A percentile compares a stretch with the other conserved stretches of the same genome.
Evolutionary conservation across 2,329 filamentous ascomycete genomes (phyloP).

Genomic region (Paraphoma sp.): DNA sequence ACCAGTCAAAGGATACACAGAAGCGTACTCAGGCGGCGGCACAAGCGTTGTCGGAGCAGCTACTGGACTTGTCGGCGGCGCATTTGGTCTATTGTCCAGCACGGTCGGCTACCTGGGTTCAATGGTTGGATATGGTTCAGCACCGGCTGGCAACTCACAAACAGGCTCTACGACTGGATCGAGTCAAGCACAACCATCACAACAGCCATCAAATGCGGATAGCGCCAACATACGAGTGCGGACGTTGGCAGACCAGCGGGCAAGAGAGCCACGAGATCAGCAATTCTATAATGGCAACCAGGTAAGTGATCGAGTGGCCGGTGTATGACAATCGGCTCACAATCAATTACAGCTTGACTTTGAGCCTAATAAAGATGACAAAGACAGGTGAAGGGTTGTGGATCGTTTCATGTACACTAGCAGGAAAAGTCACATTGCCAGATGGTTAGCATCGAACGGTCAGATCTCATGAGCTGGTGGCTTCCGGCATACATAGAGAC

Average conservation of each 20-base stretch:
- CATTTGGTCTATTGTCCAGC: conserved; percentile 42
- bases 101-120: conserved; percentile 42
- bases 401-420: background rate
- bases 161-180: conserved; percentile 15
- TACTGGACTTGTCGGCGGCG: conserved; percentile 42
- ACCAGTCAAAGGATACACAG: conserved; percentile 68
- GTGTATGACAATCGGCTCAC: background rate
- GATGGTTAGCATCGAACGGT: too few relatives aligned
- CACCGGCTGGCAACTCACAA: conserved; percentile 11
- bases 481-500: too few relatives aligned
- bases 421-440: background rate
- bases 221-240: conserved; percentile 49
- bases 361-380: conserved; percentile 13
- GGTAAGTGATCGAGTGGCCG: conserved; percentile 57
- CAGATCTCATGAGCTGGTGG: too few relatives aligned
- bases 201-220: conserved; percentile 15
- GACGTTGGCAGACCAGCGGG: conserved; percentile 54
- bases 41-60: conserved; percentile 38
- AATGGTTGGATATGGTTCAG: conserved; percentile 32
- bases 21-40: conserved; percentile 60
- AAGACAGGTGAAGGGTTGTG: conserved; percentile 3
- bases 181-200: conserved; percentile 12
- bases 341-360: conserved; percentile 6
- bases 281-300: conserved; percentile 94
- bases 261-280: conserved; percentile 63